A percentile compares a stretch with the other conserved stretches of the same genome.
Evolutionary conservation across 495 filamentous ascomycete species (phyloP).

Genomic region (Xylaria flabelliformis): DNA sequence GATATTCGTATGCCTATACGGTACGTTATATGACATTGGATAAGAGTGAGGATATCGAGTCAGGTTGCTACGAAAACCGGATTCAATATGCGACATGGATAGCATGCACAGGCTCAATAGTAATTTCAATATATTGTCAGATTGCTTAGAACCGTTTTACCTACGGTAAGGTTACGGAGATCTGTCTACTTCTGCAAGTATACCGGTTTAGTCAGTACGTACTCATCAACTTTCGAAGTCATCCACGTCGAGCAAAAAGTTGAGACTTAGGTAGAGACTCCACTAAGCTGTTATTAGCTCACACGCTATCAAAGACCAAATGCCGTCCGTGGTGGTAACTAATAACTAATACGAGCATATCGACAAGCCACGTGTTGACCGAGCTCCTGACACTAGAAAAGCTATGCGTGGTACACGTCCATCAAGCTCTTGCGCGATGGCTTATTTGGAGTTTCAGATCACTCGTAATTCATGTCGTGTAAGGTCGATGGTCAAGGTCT

Average conservation of each 20-base stretch:
- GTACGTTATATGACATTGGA: not conserved
- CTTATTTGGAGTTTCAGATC: not conserved
- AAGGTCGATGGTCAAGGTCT: not conserved
- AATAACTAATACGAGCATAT: not conserved
- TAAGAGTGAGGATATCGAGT: not conserved
- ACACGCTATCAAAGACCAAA: not conserved
- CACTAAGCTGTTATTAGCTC: not conserved
- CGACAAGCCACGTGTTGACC: not conserved
- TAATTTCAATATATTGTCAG: constrained; percentile 11
- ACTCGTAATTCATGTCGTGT: constrained; percentile 9
- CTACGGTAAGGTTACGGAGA: not conserved
- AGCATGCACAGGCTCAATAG: constrained; percentile 5
- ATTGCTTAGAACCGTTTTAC: not conserved
- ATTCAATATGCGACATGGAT: not conserved
- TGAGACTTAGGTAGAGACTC: not conserved
- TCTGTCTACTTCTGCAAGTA: not conserved
- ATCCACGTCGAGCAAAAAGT: not conserved
- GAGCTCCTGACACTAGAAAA: not conserved
- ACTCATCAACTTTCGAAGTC: not conserved
- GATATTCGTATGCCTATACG: not conserved
- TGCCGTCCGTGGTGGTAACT: not conserved
- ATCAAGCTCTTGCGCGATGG: not conserved
- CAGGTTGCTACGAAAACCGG: not conserved
- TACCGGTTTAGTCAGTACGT: not conserved
- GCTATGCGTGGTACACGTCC: not conserved